A percentile compares a stretch with the other conserved stretches of the same genome.
phyloP scores from a whole-genome alignment of 2,329 filamentous ascomycete species.

The Aureobasidium vineae region DNA sequence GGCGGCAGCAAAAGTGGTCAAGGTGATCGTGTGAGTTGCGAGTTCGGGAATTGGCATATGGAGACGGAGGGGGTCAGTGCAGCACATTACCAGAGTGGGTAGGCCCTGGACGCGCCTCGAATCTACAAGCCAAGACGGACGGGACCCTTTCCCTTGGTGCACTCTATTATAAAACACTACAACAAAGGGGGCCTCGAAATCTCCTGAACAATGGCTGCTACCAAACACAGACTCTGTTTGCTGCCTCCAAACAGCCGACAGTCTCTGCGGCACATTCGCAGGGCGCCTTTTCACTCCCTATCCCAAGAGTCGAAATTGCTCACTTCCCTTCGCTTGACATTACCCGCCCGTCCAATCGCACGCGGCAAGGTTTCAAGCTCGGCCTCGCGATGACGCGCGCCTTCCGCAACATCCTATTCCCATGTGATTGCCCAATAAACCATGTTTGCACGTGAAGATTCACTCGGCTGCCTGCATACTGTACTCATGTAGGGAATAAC shows the following conservation, averaged over 20 bases:
- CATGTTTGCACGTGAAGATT: constrained; percentile 11
- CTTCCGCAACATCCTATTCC: not conserved
- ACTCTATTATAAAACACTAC: not conserved
- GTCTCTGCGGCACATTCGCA: not conserved
- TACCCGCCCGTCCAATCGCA: constrained; percentile 4
- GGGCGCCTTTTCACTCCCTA: not conserved
- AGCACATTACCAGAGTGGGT: not conserved
- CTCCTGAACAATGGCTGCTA: not conserved
- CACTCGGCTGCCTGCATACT: not conserved
- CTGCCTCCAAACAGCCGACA: not conserved
- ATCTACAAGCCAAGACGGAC: not conserved
- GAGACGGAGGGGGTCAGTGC: constrained; percentile 12
- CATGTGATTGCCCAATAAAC: constrained; percentile 18
- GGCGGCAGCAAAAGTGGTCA: not conserved
- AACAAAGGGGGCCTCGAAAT: not conserved
- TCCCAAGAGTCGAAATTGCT: not conserved
- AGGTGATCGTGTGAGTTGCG: constrained; percentile 19
- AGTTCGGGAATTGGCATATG: constrained; percentile 14
- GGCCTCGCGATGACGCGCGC: constrained; percentile 9
- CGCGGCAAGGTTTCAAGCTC: constrained; percentile 7
- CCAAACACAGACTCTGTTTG: not conserved
- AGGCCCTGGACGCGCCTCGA: not conserved
- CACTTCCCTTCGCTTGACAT: constrained; percentile 14
- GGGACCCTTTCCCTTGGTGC: not conserved
- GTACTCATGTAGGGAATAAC: no score